These are phyloP conservation scores for Rhododendron henanense DNA, from an alignment of 148 eudicot species.

Conservation along the genomic window DNA sequence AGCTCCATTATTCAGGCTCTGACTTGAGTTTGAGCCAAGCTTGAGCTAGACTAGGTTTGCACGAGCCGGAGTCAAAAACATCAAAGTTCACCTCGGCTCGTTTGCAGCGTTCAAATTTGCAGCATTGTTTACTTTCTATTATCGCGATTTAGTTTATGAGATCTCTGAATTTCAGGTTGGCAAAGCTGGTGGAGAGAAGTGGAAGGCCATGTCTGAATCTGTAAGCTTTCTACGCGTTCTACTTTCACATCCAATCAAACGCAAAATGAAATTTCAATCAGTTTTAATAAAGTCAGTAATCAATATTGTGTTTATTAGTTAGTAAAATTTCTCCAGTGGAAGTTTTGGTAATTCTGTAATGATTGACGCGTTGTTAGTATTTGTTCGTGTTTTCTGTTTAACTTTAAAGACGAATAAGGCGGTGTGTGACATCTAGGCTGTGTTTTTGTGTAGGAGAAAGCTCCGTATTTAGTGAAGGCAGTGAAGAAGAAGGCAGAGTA, in stretches of 20 bases:
- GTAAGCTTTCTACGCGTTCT: constrained; percentile 9
- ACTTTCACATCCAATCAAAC: not conserved
- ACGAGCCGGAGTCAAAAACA: not conserved
- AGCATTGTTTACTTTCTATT: not conserved
- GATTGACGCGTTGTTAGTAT: not conserved
- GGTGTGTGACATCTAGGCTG: not conserved
- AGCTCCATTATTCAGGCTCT: not conserved
- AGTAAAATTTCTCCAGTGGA: not conserved
- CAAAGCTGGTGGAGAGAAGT: constrained; percentile 25
- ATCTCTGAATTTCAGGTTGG: constrained; percentile 15
- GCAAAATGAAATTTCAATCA: not conserved
- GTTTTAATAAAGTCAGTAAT: not conserved
- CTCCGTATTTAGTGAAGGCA: constrained; percentile 20
- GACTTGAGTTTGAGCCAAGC: not conserved
- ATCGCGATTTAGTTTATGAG: not conserved
- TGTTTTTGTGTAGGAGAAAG: constrained; percentile 19
- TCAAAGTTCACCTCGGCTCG: not conserved
- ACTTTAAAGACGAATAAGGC: not conserved
- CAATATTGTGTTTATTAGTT: not conserved
- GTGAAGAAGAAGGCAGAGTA: constrained; percentile 23
- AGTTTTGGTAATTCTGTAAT: not conserved
- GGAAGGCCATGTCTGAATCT: constrained; percentile 25
- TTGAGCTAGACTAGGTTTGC: not conserved
- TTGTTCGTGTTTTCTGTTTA: not conserved
- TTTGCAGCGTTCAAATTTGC: not conserved